Evolutionary conservation across 208 protist genomes (phyloP).

Genomic region (Trichomonas vaginalis): DNA sequence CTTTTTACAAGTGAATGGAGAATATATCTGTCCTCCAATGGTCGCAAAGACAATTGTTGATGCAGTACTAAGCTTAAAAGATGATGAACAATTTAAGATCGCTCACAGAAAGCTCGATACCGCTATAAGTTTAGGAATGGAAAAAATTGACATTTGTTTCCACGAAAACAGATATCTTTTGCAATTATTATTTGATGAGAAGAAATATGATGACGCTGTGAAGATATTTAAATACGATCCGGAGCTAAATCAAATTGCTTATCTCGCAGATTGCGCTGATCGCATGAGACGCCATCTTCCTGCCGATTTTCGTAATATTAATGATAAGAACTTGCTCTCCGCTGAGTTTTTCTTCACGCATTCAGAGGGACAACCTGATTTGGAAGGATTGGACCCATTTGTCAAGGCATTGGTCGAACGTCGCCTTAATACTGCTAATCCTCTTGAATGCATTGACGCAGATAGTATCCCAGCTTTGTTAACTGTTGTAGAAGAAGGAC

Average conservation of each 20-base stretch:
- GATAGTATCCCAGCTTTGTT: neutral
- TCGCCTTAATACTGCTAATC: neutral
- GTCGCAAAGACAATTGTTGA: neutral
- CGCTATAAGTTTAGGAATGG: neutral
- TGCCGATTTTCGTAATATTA: neutral
- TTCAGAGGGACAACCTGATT: neutral
- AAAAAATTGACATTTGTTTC: neutral
- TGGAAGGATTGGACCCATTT: neutral
- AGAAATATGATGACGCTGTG: neutral
- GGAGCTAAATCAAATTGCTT: neutral
- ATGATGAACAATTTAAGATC: neutral
- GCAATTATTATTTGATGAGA: neutral
- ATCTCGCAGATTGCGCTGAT: neutral
- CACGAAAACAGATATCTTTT: neutral
- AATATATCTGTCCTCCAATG: neutral
- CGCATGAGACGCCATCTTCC: neutral
- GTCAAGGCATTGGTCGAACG: neutral
- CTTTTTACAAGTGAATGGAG: neutral
- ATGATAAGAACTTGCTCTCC: neutral
- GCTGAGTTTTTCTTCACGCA: neutral
- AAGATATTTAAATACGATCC: neutral
- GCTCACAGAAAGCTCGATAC: neutral
- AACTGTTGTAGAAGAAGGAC: neutral
- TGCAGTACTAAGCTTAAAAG: neutral
- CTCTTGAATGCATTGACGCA: neutral